These are phyloP conservation scores for Alnus glutinosa DNA, from an alignment of 306 rosid genomes.

Conservation along the genomic window DNA sequence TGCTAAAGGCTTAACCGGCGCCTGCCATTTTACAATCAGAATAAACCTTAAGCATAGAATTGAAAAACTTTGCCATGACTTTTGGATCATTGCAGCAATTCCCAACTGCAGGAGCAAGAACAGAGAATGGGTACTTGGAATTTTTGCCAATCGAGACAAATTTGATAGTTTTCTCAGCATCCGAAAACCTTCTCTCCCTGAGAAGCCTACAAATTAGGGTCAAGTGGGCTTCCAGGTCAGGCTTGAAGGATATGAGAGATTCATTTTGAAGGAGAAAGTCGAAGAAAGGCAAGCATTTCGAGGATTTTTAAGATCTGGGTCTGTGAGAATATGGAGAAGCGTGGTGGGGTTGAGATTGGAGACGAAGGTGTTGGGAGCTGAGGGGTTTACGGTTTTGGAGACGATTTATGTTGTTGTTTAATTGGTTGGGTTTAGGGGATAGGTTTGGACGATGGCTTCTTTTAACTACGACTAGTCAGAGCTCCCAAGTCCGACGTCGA, in stretches of 20 bases:
- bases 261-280: slow-evolving; percentile 28
- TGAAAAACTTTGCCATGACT: slow-evolving; percentile 27
- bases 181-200: slow-evolving; percentile 20
- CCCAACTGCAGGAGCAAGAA: slow-evolving; percentile 33
- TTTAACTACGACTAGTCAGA: too few species aligned
- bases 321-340: slow-evolving; percentile 30
- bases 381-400: slow-evolving; percentile 10
- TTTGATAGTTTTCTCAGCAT: slow-evolving; percentile 26
- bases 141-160: slow-evolving; percentile 18
- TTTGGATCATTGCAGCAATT: slow-evolving; percentile 9
- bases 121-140: slow-evolving; percentile 29
- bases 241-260: slow-evolving; percentile 27
- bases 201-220: slow-evolving; percentile 32
- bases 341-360: slow-evolving; percentile 29
- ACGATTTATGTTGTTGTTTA: background rate
- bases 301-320: slow-evolving; percentile 28
- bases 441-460: slow-evolving; percentile 1
- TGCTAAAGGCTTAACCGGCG: too few species aligned
- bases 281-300: slow-evolving; percentile 35
- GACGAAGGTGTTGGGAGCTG: slow-evolving; percentile 15
- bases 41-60: slow-evolving; percentile 24
- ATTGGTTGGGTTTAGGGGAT: slow-evolving; percentile 6
- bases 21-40: slow-evolving; percentile 24
- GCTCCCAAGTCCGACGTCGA: too few species aligned
- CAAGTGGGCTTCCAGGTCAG: slow-evolving; percentile 40